These are phyloP conservation scores for Maudiozyma pseudohumilis DNA, from an alignment of 805 yeast genomes.

Conservation along the genomic window DNA sequence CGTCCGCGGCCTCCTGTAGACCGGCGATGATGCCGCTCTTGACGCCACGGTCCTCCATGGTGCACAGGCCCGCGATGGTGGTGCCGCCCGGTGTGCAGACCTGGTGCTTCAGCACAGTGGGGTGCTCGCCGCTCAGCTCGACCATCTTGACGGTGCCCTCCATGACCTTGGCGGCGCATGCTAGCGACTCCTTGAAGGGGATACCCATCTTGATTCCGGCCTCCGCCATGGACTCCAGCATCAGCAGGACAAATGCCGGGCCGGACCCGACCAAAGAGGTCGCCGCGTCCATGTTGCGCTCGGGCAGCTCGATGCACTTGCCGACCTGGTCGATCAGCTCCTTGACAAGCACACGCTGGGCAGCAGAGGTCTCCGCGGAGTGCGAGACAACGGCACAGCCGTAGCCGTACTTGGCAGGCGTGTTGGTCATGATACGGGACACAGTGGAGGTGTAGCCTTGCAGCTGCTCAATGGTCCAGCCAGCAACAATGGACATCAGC, in stretches of 20 bases:
- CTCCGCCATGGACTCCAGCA: conserved; percentile 87
- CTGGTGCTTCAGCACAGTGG: conserved; percentile 75
- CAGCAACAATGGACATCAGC: conserved; percentile 80
- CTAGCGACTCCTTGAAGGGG: conserved; percentile 71
- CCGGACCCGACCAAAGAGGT: conserved; percentile 94
- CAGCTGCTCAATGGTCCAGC: conserved; percentile 75
- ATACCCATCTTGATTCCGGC: conserved; percentile 94
- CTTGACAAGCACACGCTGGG: conserved; percentile 29
- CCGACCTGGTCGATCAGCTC: conserved; percentile 56
- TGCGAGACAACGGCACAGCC: conserved; percentile 93
- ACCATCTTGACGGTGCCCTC: conserved; percentile 93
- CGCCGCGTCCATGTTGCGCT: conserved; percentile 92
- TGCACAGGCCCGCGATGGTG: conserved; percentile 88
- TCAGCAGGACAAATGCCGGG: conserved; percentile 83
- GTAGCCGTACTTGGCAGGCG: conserved; percentile 86
- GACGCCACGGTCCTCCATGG: conserved; percentile 84
- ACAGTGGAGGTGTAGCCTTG: conserved; percentile 41
- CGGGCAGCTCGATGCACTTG: conserved; percentile 54
- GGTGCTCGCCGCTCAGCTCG: conserved; percentile 70
- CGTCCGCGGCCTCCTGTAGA: conserved; percentile 82
- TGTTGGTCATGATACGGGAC: conserved; percentile 95
- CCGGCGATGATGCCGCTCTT: conserved; percentile 83
- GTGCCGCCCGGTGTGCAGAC: conserved; percentile 98
- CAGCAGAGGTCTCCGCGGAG: conserved; percentile 39
- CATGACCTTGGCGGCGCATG: conserved; percentile 86